Evolutionary conservation across 805 yeast genomes (phyloP).

Genomic region (Teunomyces cretensis): DNA sequence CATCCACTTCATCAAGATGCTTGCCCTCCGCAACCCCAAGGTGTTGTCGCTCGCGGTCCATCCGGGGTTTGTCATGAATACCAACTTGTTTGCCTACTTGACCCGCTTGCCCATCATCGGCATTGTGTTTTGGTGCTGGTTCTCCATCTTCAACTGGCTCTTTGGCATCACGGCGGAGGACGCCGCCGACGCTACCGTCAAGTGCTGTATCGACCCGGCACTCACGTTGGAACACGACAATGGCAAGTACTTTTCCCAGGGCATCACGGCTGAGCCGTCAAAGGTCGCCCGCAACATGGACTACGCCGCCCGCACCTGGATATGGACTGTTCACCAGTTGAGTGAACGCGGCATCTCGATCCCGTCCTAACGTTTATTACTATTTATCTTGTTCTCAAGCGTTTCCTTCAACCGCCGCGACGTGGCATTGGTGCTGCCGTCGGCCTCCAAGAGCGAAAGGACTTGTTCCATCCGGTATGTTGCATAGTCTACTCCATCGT

Average conservation of each 20-base stretch:
- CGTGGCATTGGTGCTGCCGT: not conserved
- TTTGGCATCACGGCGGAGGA: slow-evolving; percentile 73
- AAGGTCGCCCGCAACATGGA: slow-evolving; percentile 53
- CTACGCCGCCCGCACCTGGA: slow-evolving; percentile 71
- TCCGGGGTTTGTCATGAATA: slow-evolving; percentile 85
- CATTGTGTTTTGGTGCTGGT: slow-evolving; percentile 64
- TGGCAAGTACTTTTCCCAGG: slow-evolving; percentile 67
- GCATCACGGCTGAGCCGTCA: slow-evolving; percentile 54
- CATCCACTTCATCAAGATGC: slow-evolving; percentile 66
- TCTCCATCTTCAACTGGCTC: slow-evolving; percentile 65
- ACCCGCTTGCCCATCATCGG: slow-evolving; percentile 80
- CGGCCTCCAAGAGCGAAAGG: not conserved
- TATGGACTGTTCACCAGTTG: slow-evolving; percentile 69
- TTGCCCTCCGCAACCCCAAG: slow-evolving; percentile 66
- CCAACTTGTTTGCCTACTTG: slow-evolving; percentile 74
- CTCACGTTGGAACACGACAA: slow-evolving; percentile 54
- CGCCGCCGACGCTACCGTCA: slow-evolving; percentile 65
- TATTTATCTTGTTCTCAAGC: not conserved
- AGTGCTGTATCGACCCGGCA: slow-evolving; percentile 57
- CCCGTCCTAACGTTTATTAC: slow-evolving; percentile 12
- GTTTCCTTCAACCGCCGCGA: not conserved
- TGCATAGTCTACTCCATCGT: not conserved
- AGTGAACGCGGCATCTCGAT: slow-evolving; percentile 44
- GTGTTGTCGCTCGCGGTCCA: slow-evolving; percentile 66
- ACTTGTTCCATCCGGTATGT: slow-evolving; percentile 1